Evolutionary conservation across 768 basidiomycete genomes (phyloP).

Genomic region (Calocera cornea): DNA sequence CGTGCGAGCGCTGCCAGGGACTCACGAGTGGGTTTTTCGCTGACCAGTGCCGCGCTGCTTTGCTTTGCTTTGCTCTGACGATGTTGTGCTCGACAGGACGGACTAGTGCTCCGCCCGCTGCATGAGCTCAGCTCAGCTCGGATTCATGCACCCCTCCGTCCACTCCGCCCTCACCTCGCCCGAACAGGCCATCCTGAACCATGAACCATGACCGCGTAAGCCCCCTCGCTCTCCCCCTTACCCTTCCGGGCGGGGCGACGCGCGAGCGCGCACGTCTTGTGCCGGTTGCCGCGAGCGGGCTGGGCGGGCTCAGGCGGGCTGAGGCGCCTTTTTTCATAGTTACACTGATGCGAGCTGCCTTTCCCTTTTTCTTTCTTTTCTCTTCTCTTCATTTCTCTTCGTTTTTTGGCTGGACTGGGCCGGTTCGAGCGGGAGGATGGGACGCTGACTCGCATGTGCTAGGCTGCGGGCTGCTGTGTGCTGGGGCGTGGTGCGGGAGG

Average conservation of each 20-base stretch:
- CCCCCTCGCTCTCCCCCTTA: background rate
- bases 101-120: too few relatives aligned
- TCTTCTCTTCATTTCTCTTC: background rate
- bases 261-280: background rate
- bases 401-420: background rate
- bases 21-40: too few relatives aligned
- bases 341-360: background rate
- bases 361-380: background rate
- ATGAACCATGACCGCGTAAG: too few relatives aligned
- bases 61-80: background rate
- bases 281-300: background rate
- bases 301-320: background rate
- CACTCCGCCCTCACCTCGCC: too few relatives aligned
- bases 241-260: too few relatives aligned
- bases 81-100: too few relatives aligned
- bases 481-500: too few relatives aligned
- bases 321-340: background rate
- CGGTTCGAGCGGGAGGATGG: background rate
- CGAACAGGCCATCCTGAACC: too few relatives aligned
- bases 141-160: too few relatives aligned
- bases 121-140: too few relatives aligned
- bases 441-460: too few relatives aligned
- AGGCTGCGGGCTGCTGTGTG: too few relatives aligned
- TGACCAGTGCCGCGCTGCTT: background rate
- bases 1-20: background rate